A percentile compares a stretch with the other conserved stretches of the same genome.
Conservation (phyloP, 208 protist species). For the Acanthamoeba royreba region DNA sequence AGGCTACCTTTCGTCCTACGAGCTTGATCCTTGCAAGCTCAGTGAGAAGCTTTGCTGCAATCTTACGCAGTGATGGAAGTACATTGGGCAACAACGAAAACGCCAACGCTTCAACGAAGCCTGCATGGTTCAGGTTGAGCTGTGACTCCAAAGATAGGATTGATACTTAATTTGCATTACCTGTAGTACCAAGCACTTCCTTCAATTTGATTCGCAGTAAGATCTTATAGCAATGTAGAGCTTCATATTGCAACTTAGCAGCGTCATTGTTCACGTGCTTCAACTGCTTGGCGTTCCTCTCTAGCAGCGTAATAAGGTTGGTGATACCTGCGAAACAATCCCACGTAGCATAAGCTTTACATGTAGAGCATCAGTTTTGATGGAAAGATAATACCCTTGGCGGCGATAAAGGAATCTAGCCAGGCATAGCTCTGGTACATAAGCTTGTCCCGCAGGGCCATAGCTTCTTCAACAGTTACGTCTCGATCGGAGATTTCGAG, state of each 20-base stretch:
- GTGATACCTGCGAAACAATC: background rate
- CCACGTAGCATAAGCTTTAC: background rate
- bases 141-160: background rate
- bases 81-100: background rate
- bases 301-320: background rate
- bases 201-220: background rate
- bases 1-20: background rate
- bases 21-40: background rate
- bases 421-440: background rate
- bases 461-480: background rate
- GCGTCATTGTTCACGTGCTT: background rate
- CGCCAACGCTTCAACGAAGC: background rate
- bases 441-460: background rate
- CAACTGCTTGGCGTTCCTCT: slow-evolving; percentile 24
- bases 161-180: background rate
- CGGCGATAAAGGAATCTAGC: background rate
- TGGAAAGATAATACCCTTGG: background rate
- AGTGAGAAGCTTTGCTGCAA: background rate
- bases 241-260: background rate
- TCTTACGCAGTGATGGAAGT: background rate
- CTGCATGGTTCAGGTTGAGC: background rate
- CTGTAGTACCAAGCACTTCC: background rate
- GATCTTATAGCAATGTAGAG: slow-evolving; percentile 38
- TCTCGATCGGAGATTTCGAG: background rate
- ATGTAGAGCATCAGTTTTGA: background rate